Base-by-base conservation (phyloP, 768 basidiomycete species). In the Mrakia blollopis region DNA sequence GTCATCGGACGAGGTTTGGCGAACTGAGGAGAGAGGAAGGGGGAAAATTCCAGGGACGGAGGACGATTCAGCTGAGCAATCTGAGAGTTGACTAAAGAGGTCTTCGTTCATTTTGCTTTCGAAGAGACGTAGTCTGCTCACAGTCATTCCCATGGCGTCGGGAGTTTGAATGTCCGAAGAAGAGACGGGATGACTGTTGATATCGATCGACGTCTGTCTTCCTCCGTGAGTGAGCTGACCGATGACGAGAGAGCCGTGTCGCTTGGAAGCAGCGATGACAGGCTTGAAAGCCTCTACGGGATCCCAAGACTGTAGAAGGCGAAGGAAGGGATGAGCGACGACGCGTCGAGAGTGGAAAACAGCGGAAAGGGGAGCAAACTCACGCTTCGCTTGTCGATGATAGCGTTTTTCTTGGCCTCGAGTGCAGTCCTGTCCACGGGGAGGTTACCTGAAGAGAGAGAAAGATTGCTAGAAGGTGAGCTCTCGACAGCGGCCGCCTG, bases 211-310 rank as follows among this genome's bases (percentile, higher is more conserved):
- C n/a, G 77, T 76, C 61, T 80, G 79, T 16, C 62, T 73, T 2
- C 72, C 73, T 35, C 72, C 65, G 78, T 68, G 37, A 76, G 62
- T 52, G 70, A 78, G 35, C 79, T 84, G 83, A 3, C 80, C 81
- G 76, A 84, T 80, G 28, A 78, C 78, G 57, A 83, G 74, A 3
- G 44, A 50, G 30, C 77, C 77, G 41, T 81, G 78, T 18, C 82
- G 82, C 71, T 83, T 83, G 18, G 79, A 72, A 3, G 78, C 78
- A 21, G 75, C 77, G 63, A 83, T 80, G 47, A 79, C 80, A 18
- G 80, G 80, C 75, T 77, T 80, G 72, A 83, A 78, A 94, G 74
- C 78, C 52, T 80, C 80, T 41, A 81, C 82, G n/a, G 79, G 74
- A 70, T 83, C 81, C 77, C 78, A 82, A 2, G 68, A 1, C 30